Conservation (phyloP, 2,329 filamentous ascomycete genomes). For the Stagonosporopsis chrysanthemi region DNA sequence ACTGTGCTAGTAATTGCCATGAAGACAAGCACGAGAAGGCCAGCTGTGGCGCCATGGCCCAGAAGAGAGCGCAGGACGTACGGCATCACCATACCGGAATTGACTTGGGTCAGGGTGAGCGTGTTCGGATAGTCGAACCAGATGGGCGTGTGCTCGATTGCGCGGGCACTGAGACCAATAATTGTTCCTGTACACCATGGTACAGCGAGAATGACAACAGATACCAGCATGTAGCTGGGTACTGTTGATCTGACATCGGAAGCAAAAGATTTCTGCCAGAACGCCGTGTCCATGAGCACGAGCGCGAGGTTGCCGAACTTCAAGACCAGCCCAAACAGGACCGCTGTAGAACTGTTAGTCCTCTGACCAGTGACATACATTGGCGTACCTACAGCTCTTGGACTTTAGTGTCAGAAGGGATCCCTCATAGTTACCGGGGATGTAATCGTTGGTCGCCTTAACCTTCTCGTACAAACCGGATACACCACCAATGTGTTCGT, state of each 20-base stretch:
- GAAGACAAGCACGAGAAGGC: constrained; percentile 50
- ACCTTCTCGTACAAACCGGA: constrained; percentile 19
- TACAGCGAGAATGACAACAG: constrained; percentile 19
- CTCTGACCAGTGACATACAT: accelerated
- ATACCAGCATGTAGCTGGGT: constrained; percentile 20
- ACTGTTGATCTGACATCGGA: constrained; percentile 21
- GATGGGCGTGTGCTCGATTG: constrained; percentile 47
- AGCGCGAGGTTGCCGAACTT: constrained; percentile 24
- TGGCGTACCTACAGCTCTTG: constrained; percentile 40
- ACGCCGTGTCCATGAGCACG: constrained; percentile 23
- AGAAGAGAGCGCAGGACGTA: constrained; percentile 29
- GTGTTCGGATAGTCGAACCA: constrained; percentile 51
- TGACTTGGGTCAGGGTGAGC: constrained; percentile 20
- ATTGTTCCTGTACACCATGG: constrained; percentile 46
- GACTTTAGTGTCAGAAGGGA: constrained; percentile 86
- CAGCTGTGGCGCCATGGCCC: constrained; percentile 26
- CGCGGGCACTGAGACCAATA: constrained; percentile 52
- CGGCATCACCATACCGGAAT: constrained; percentile 29
- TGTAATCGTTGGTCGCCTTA: constrained; percentile 70
- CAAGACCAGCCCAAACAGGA: constrained; percentile 18
- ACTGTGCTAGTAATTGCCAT: constrained; percentile 56
- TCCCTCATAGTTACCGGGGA: constrained; percentile 76
- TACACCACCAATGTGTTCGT: constrained; percentile 14
- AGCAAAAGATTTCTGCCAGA: constrained; percentile 25
- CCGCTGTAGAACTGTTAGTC: constrained; percentile 4